Evolutionary conservation across 83 land plant species (phyloP).

Genomic region (Larix sibirica): DNA sequence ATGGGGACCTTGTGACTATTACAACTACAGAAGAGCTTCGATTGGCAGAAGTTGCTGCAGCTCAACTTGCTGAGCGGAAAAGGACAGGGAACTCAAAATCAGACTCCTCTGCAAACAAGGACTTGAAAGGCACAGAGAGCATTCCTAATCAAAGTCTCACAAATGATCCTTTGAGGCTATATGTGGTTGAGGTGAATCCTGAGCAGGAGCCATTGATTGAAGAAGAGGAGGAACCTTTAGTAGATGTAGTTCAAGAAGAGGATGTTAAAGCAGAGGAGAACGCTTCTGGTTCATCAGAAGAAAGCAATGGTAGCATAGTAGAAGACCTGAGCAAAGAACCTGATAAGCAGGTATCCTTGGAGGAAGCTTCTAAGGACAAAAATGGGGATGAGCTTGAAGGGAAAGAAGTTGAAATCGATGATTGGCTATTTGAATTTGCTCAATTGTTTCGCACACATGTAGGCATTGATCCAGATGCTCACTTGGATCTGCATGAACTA

Average conservation of each 20-base stretch:
- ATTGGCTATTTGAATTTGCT: conserved; percentile 86
- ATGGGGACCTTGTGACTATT: conserved; percentile 80
- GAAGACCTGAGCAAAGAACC: conserved; percentile 6
- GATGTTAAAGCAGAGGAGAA: conserved; percentile 37
- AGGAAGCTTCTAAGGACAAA: conserved; percentile 30
- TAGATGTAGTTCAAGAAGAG: conserved; percentile 30
- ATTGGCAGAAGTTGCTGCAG: conserved; percentile 49
- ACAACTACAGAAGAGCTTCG: conserved; percentile 69
- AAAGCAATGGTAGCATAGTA: conserved; percentile 27
- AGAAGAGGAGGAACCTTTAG: conserved; percentile 57
- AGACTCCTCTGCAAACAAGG: background rate
- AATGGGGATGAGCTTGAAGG: conserved; percentile 30
- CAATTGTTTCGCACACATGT: conserved; percentile 78
- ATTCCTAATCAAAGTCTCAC: background rate
- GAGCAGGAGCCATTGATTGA: conserved; percentile 72
- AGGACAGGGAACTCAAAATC: conserved; percentile 15
- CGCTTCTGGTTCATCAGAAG: conserved; percentile 26
- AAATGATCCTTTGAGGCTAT: conserved; percentile 51
- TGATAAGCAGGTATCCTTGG: background rate
- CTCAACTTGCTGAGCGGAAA: background rate
- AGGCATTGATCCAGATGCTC: conserved; percentile 87
- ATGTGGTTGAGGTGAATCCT: conserved; percentile 71
- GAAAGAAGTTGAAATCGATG: conserved; percentile 81
- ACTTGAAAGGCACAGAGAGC: background rate
- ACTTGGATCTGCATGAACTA: conserved; percentile 73